Percentiles rank a stretch among this genome's conserved stretches.
phyloP scores from a whole-genome alignment of 352 stramenopile genomes.

The Peronospora destructor region DNA sequence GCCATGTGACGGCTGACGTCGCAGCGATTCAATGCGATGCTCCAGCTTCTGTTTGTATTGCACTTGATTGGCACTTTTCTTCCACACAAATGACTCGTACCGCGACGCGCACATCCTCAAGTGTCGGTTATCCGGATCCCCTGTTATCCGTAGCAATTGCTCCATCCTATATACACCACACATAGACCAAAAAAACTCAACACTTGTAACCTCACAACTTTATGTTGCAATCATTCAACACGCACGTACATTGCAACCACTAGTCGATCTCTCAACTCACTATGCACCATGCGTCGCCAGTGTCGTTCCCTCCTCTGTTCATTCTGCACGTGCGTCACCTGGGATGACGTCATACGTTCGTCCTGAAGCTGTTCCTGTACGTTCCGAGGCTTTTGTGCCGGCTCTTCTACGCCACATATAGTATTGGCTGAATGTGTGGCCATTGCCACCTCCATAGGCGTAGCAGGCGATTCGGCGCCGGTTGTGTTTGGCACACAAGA shows the following conservation, averaged over 20 bases:
- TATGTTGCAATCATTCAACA: neutral
- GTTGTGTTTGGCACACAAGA: constrained; percentile 14
- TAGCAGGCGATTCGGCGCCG: constrained; percentile 22
- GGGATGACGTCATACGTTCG: constrained; percentile 14
- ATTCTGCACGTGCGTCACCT: constrained; percentile 28
- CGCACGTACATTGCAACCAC: constrained; percentile 31
- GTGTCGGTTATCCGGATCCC: constrained; percentile 41
- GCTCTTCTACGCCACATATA: neutral
- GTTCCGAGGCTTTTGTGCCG: constrained; percentile 9
- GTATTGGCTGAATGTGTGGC: neutral
- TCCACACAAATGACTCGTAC: constrained; percentile 70
- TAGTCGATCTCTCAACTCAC: constrained; percentile 29
- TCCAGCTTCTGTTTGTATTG: constrained; percentile 68
- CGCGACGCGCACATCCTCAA: constrained; percentile 51
- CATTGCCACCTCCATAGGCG: constrained; percentile 26
- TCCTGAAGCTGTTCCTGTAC: constrained; percentile 6
- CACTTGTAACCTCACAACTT: neutral
- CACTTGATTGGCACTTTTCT: constrained; percentile 57
- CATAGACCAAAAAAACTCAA: neutral
- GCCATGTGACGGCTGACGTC: constrained; percentile 39
- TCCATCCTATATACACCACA: constrained; percentile 30
- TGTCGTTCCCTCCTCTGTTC: constrained; percentile 30
- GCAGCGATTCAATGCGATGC: constrained; percentile 55
- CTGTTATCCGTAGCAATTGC: constrained; percentile 57
- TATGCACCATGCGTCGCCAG: constrained; percentile 31